Base-by-base conservation (phyloP, 352 stramenopile species). In the Phytophthora pluvialis region DNA sequence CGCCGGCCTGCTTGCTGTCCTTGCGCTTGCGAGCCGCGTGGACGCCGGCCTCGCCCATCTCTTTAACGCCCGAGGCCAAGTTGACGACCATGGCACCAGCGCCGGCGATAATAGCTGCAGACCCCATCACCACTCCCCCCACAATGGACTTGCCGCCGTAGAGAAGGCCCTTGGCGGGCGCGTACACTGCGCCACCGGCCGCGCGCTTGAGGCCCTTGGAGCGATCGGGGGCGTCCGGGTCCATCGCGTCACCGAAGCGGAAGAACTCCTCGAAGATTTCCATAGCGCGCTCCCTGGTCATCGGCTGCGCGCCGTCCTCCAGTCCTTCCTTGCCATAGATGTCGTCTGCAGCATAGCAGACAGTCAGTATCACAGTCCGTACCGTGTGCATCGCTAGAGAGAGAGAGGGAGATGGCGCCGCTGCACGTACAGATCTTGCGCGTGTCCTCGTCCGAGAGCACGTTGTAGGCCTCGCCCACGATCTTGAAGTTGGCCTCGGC, bases 401-500 rank as follows among this genome's bases (percentile, higher is more conserved):
- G 21, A 21, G 21, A 55, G 26, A 5, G 5, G 36, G 16, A 56
- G 18, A 56, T 45, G 21, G 29, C 15, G 16, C 3, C 21, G 3
- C n/a, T 33, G 3, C 5, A 72, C 84, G 56, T 77, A 96, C 88
- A 98, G 43, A 94, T 95, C 57, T 95, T 72, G 55, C 93, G 75
- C 52, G 87, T 97, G 48, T 98, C 82, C 32, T 88, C 82, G 67
- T 98, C 90, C 21, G 91, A 97, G 15, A 98, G 83, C 49, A 98
- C 88, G 52, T 97, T 96, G 77, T 98, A 98, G 13, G 94, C 94
- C 68, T 97, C 89, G 60, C 83, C 91, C 40, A 98, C 91, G 61
- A 97, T 88, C 73, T 98, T 98, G 66, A 98, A 98, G 73, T 97
- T 97, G 47, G 94, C 82, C 62, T 96, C 90, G 18, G 93, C 89